Conservation (phyloP, 352 stramenopile genomes). For the Globisporangium nunn region DNA sequence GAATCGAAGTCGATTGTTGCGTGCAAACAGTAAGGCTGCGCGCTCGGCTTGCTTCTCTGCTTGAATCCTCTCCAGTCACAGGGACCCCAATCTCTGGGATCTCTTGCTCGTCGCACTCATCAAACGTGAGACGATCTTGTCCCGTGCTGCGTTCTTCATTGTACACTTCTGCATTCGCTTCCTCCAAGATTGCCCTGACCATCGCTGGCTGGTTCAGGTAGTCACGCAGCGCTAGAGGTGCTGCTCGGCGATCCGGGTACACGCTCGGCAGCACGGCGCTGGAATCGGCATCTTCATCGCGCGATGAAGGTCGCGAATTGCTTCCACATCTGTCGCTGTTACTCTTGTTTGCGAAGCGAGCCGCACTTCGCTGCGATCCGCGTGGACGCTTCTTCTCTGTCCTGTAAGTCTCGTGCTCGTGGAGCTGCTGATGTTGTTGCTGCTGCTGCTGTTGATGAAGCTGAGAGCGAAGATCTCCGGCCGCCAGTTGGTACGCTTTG, state of each 20-base stretch:
- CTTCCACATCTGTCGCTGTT: not conserved
- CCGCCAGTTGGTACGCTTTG: not conserved
- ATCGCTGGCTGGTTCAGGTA: slow-evolving; percentile 42
- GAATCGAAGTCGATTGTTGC: not conserved
- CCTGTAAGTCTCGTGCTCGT: not conserved
- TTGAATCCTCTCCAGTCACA: not conserved
- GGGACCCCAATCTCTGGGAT: not conserved
- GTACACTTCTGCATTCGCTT: slow-evolving; percentile 1
- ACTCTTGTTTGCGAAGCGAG: not conserved
- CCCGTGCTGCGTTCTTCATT: not conserved
- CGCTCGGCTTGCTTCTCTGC: too few species aligned
- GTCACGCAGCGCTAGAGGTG: slow-evolving; percentile 21
- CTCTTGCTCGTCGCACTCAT: not conserved
- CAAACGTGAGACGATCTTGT: not conserved
- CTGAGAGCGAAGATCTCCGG: not conserved
- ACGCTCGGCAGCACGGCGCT: slow-evolving; percentile 1
- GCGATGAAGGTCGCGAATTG: slow-evolving; percentile 12
- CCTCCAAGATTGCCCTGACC: slow-evolving; percentile 22
- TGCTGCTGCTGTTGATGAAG: not conserved
- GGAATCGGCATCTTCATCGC: slow-evolving; percentile 22
- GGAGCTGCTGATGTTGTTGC: not conserved
- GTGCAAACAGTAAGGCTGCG: not conserved
- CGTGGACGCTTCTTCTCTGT: not conserved
- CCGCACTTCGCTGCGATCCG: not conserved
- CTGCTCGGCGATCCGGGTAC: not conserved